Conservation (phyloP, 768 basidiomycete genomes). For the Neoboletus brunneissimus region DNA sequence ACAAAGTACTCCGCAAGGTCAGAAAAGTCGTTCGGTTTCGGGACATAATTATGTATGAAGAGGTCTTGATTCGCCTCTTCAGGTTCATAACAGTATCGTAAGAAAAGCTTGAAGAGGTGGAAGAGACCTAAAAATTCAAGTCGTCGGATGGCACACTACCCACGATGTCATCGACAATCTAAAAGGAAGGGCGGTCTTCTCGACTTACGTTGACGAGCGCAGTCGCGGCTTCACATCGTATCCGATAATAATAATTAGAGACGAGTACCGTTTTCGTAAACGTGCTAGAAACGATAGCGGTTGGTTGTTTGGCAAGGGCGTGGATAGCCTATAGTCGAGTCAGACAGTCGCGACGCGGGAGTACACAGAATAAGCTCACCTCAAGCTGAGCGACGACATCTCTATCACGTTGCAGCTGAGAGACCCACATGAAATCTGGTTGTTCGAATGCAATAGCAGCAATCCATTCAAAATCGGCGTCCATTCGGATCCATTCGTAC, state of each 20-base stretch:
- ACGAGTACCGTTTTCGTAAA: constrained; percentile 93
- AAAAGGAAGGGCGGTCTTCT: background rate
- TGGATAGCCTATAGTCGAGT: constrained; percentile 74
- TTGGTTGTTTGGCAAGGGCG: constrained; percentile 78
- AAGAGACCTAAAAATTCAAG: constrained; percentile 90
- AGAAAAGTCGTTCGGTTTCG: constrained; percentile 91
- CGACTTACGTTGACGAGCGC: constrained; percentile 74
- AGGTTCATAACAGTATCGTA: constrained; percentile 87
- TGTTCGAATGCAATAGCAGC: constrained; percentile 90
- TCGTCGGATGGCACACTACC: constrained; percentile 77
- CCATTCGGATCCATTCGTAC: constrained; percentile 99
- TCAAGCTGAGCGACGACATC: constrained; percentile 98
- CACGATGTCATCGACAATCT: constrained; percentile 10
- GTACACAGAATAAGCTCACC: constrained; percentile 46
- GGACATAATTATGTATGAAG: constrained; percentile 86
- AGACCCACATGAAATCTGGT: constrained; percentile 98
- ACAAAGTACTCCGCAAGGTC: constrained; percentile 93
- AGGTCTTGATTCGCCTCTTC: constrained; percentile 79
- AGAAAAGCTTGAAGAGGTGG: constrained; percentile 92
- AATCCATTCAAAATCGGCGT: constrained; percentile 99
- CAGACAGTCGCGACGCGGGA: constrained; percentile 1
- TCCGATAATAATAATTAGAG: constrained; percentile 92
- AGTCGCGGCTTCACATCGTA: constrained; percentile 90
- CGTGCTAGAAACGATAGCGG: constrained; percentile 83
- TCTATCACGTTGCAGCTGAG: constrained; percentile 89